Percentiles rank a stretch among this genome's conserved stretches.
These are phyloP conservation scores for Metschnikowia aberdeeniae DNA, from an alignment of 805 yeast species.

Conservation along the genomic window DNA sequence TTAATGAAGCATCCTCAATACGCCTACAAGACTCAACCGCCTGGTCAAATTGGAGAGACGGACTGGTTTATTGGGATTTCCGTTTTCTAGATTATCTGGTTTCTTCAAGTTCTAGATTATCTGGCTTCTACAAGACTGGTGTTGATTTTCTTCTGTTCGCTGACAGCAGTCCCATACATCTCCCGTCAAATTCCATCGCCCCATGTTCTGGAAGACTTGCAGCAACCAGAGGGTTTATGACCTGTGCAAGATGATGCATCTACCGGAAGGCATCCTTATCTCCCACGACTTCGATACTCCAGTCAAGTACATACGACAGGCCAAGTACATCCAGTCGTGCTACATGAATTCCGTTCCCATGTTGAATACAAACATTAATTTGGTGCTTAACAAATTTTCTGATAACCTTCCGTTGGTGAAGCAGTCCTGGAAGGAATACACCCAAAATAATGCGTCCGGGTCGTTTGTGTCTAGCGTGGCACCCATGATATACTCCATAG, in stretches of 20 bases:
- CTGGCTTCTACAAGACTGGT: too few relatives aligned
- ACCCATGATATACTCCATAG: conserved; percentile 57
- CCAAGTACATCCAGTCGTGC: conserved; percentile 31
- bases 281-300: conserved; percentile 22
- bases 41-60: too few relatives aligned
- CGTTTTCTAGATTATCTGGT: too few relatives aligned
- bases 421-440: conserved; percentile 47
- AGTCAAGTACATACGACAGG: conserved; percentile 21
- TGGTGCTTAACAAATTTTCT: conserved; percentile 24
- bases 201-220: conserved; percentile 35
- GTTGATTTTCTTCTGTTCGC: too few relatives aligned
- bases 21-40: too few relatives aligned
- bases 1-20: too few relatives aligned
- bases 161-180: background rate
- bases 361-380: conserved; percentile 36
- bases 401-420: conserved; percentile 40
- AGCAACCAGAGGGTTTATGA: conserved; percentile 22
- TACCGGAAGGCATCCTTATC: conserved; percentile 34
- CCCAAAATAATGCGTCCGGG: conserved; percentile 30
- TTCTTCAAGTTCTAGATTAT: too few relatives aligned
- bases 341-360: conserved; percentile 31
- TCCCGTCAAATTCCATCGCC: background rate
- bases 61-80: too few relatives aligned
- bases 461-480: conserved; percentile 53
- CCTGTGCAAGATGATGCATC: conserved; percentile 27